These are phyloP conservation scores for Hypocrella siamensis DNA, from an alignment of 2,329 filamentous ascomycete genomes.

Conservation along the genomic window DNA sequence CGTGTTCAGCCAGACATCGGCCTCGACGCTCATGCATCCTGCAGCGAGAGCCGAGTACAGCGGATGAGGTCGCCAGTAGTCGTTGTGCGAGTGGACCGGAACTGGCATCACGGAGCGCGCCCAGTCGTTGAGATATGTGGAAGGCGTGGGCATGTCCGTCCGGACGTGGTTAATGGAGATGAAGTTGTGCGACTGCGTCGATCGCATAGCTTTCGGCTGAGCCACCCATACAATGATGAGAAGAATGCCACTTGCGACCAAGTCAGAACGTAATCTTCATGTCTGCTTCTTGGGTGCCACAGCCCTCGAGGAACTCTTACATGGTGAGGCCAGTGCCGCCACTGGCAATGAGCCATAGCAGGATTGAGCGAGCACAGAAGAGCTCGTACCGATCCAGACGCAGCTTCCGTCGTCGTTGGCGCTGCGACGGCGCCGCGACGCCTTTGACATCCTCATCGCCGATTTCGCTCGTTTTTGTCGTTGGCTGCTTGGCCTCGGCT, in stretches of 20 bases:
- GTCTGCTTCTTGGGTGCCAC: background rate
- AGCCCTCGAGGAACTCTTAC: slow-evolving; percentile 1
- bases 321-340: slow-evolving; percentile 2
- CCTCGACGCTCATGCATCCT: slow-evolving; percentile 48
- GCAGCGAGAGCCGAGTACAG: slow-evolving; percentile 44
- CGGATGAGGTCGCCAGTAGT: slow-evolving; percentile 49
- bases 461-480: background rate
- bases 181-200: slow-evolving; percentile 3
- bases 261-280: background rate
- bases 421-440: background rate
- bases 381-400: background rate
- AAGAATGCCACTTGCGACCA: slow-evolving; percentile 2
- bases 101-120: slow-evolving; percentile 22
- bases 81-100: slow-evolving; percentile 50
- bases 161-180: slow-evolving; percentile 3
- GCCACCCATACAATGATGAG: slow-evolving; percentile 2
- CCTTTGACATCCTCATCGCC: background rate
- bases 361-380: background rate
- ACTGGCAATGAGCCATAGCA: slow-evolving; percentile 3
- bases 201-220: slow-evolving; percentile 3
- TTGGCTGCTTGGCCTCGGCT: background rate
- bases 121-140: slow-evolving; percentile 1
- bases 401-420: background rate
- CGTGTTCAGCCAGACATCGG: slow-evolving; percentile 44
- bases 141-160: background rate